Evolutionary conservation across 192 early-diverging fungal species (phyloP), one percentile per base, ranked within the genome.

Genomic region (Jimgerdemannia flammicorona): DNA sequence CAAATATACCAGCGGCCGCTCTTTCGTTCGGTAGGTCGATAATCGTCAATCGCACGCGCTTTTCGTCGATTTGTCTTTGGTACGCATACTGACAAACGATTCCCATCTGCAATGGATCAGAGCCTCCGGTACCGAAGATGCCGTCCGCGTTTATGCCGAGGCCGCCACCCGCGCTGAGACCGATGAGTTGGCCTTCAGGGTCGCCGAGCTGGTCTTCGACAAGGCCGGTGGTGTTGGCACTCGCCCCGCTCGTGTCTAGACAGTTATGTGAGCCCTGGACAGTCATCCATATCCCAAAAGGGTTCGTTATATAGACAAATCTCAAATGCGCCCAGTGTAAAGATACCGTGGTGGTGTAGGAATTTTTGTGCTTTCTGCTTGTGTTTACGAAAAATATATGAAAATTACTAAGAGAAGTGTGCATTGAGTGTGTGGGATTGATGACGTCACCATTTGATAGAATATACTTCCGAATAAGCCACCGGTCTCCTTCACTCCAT

Each of bases 71-170:
- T 3, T 1, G n/a, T 41, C 14, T 17, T 44, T 43, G 29, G 43
- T 75, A 69, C 10, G 64, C n/a, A 43, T 40, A 41, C 40, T 44
- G 49, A 18, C 10, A 29, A 40, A 40, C 40, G 20, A 44, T 42
- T 29, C 29, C 29, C 29, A 29, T 29, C 29, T 29, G 29, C 29
- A 65, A 19, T 71, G 4, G 73, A 14, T 7, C 73, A 92, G 92
- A 72, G 96, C 98, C 19, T 98, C 96, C 11, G 98, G 98, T 43
- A 99, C 98, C 40, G 98, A 99, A 81, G 98, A 99, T 78, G 94
- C 96, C 10, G 98, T 99, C 19, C 93, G 98, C 68, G 96, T 99
- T 14, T 99, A 99, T 78, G 97, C 98, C 44, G 98, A 99, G 84
- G 98, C 98, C 20, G 95, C 94, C 49, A 97, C 97, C 2, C 90